Evolutionary conservation across 1,139 yeast genomes (phyloP), one percentile per base, ranked within the genome.

Genomic region (Saccharomyces hybrid): DNA sequence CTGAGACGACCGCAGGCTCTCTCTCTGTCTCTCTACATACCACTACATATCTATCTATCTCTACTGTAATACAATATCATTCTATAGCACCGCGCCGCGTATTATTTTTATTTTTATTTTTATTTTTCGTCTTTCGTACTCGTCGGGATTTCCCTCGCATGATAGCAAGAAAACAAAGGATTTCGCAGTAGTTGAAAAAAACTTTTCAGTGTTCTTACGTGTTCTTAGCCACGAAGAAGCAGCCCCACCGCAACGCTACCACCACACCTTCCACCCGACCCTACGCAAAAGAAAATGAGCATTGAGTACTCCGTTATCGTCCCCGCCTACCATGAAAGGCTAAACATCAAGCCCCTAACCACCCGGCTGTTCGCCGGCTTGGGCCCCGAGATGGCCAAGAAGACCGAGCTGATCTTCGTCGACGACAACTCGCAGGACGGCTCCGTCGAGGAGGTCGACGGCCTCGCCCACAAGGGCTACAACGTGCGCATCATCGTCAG

Each of bases 351-450:
- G 56, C 79, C 79, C 20, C 65, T 76, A 54, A 75, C 78, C 51
- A 73, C 74, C 28, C 68, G 79, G 56, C 63, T 76, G 28, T 76
- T 75, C 58, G 77, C 76, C 8, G 79, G 79, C 31, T 60, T 76
- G 54, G 78, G 78, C 57, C 73, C 69, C 51, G 69, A 67, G 25
- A 71, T 65, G 7, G 70, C 77, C 14, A 69, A 71, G 55, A 63
- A 59, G 31, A 74, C 78, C 3, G 79, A 76, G 61, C 64, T 76
- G 59, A 75, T 75, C 64, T 75, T 73, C 57, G 79, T 76, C 42
- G 79, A 76, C 60, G 79, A 76, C 62, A 76, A 76, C 63, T 75
- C 78, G n/a, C 68, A 71, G 48, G 79, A 76, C 61, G 79, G 79
- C 4, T 75, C 79, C 13, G 78, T 74, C 26, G 79, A 76, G 60